Base-by-base conservation (phyloP, 2,329 filamentous ascomycete genomes). In the Grosmannia huntii region DNA sequence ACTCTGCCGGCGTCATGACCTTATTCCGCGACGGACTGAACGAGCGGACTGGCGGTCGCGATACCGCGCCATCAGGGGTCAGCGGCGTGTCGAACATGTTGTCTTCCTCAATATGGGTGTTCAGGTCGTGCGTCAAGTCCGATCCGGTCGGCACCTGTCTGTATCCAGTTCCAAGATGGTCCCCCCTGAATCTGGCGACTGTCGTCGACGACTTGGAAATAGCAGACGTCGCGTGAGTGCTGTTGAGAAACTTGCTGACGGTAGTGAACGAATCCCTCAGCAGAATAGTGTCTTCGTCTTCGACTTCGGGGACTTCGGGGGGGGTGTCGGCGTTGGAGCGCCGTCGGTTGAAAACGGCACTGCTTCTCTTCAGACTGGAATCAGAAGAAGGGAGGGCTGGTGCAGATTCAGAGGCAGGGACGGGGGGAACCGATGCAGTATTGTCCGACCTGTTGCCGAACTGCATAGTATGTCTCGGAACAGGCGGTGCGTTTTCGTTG, bases 1-100 rank as follows among this genome's bases (percentile, higher is more conserved):
- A 96, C 68, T 96, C 84, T 12, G 85, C 88, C 1, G 87, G 87
- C 1, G 90, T 96, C 89, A 96, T 95, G 62, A 94, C 86, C 70
- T 94, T 94, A 68, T 81, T 86, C 23, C 76, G 75, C 10, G 78
- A 71, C 2, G 74, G 69, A 57, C 68, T 75, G 9, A 68, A 66
- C 53, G 67, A 69, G 56, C 65, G 71, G 12, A 66, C 66, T 23
- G 62, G 63, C 55, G 68, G 69, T 60, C 72, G 73, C 44, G 72
- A 68, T 14, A 68, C 67, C 27, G 71, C 62, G 12, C 69, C 68
- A 9, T 72, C 70, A 4, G 71, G 72, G 2, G 71, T 65, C 10
- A 72, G 63, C 41, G 71, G 76, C 27, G 71, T 76, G 59, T 80
- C 78, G 59, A 83, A 83, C 63, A 83, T 68, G 60, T 80, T 80